phyloP scores from a whole-genome alignment of 176 grass and related monocot genomes.

The Calamus simplicifolius region DNA sequence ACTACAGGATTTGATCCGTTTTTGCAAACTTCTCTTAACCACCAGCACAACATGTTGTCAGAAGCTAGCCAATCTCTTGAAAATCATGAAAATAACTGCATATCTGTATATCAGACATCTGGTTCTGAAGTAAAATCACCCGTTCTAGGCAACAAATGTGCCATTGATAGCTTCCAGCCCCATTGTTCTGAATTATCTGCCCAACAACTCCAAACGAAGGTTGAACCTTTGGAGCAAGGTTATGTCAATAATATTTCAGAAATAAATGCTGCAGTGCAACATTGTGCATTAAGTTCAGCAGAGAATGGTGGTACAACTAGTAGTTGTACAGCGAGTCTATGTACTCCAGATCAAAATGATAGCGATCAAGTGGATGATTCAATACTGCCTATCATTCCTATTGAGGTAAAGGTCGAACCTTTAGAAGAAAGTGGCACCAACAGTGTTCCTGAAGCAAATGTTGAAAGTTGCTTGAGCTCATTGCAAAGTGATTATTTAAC shows the following conservation, averaged over 20 bases:
- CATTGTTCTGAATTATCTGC: background rate
- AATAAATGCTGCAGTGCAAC: constrained; percentile 1
- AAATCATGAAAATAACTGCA: constrained; percentile 4
- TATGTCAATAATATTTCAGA: constrained; percentile 4
- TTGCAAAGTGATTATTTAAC: too few relatives aligned
- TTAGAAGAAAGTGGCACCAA: constrained; percentile 13
- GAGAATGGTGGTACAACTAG: background rate
- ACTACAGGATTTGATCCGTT: background rate
- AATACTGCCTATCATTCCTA: constrained; percentile 10
- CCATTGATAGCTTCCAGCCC: background rate
- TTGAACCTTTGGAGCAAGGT: constrained; percentile 6
- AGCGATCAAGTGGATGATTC: constrained; percentile 4
- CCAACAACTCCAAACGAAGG: background rate
- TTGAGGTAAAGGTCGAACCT: constrained; percentile 37
- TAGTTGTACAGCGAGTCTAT: constrained; percentile 1
- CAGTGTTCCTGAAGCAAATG: constrained; percentile 15
- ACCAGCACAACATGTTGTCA: background rate
- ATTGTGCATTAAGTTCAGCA: constrained; percentile 1
- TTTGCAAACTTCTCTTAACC: constrained; percentile 4
- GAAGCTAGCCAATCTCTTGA: background rate
- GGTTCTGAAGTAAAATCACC: too few relatives aligned
- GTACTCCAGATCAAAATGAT: constrained; percentile 8
- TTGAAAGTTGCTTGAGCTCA: constrained; percentile 2
- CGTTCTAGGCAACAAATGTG: background rate
- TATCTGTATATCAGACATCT: too few relatives aligned